Conservation (phyloP, 768 basidiomycete genomes). For the Pleurotus tuber-regium region DNA sequence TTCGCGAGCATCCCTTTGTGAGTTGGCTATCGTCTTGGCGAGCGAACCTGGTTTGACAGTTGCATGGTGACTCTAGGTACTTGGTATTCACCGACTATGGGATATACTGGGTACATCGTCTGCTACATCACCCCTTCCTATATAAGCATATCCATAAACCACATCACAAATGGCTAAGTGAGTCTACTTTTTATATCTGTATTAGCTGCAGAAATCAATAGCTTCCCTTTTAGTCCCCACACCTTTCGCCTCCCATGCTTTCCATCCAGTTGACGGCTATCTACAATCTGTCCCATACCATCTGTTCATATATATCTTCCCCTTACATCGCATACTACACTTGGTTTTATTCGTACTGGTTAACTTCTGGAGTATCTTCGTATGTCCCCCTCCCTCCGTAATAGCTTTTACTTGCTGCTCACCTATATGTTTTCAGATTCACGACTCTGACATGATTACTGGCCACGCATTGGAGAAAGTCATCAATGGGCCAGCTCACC, state of each 20-base stretch:
- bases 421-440: conserved; percentile 57
- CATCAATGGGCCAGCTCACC: conserved; percentile 98
- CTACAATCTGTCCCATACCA: conserved; percentile 95
- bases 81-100: conserved; percentile 86
- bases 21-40: conserved; percentile 23
- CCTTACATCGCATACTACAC: conserved; percentile 82
- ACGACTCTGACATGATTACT: conserved; percentile 98
- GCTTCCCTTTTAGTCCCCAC: conserved; percentile 71
- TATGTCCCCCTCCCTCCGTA: conserved; percentile 34
- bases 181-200: conserved; percentile 29
- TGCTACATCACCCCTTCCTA: conserved; percentile 77
- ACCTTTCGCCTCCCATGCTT: conserved; percentile 96
- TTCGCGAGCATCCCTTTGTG: conserved; percentile 68
- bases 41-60: too few relatives aligned
- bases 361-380: conserved; percentile 93
- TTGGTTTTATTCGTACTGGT: conserved; percentile 86
- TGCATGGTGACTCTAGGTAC: conserved; percentile 59
- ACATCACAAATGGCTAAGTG: conserved; percentile 98
- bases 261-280: conserved; percentile 96
- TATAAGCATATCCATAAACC: conserved; percentile 97
- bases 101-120: conserved; percentile 97
- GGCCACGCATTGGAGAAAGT: conserved; percentile 82
- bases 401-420: neutral
- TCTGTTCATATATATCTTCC: conserved; percentile 86
- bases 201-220: conserved; percentile 6